A percentile compares a stretch with the other conserved stretches of the same genome.
These are phyloP conservation scores for Phialophora macrospora DNA, from an alignment of 2,329 filamentous ascomycete species.

Conservation along the genomic window DNA sequence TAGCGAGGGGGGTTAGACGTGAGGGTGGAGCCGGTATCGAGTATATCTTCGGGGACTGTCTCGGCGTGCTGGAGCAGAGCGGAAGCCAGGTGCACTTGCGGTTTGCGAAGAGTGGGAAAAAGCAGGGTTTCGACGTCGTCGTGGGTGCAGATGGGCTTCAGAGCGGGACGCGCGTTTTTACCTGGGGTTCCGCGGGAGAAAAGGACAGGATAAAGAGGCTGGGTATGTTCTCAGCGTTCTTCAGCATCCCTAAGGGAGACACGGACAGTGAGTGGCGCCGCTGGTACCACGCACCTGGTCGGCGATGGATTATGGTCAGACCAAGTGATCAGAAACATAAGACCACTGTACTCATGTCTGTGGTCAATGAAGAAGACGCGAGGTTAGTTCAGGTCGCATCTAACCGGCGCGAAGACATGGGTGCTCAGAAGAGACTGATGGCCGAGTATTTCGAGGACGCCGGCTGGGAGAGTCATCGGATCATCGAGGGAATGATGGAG, in stretches of 20 bases:
- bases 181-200: conserved; percentile 42
- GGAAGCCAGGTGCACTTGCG: conserved; percentile 45
- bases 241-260: conserved; percentile 39
- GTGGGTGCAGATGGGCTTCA: conserved; percentile 57
- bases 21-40: conserved; percentile 33
- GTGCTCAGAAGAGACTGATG: conserved; percentile 42
- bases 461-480: conserved; percentile 47
- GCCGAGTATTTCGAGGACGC: conserved; percentile 44
- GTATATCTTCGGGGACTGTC: conserved; percentile 46
- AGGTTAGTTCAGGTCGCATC: conserved; percentile 32
- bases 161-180: conserved; percentile 48
- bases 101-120: conserved; percentile 52
- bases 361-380: conserved; percentile 41
- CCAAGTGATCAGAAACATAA: conserved; percentile 37
- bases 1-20: conserved; percentile 20
- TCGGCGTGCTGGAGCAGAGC: conserved; percentile 44
- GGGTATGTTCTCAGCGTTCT: conserved; percentile 42
- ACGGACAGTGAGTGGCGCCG: conserved; percentile 33
- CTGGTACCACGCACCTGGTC: conserved; percentile 36
- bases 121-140: conserved; percentile 54
- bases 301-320: conserved; percentile 37
- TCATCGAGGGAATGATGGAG: conserved; percentile 49
- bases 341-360: conserved; percentile 40
- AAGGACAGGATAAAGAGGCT: conserved; percentile 41
- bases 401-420: conserved; percentile 29